Conservation (phyloP, 169 alveolate genomes). For the Toxoplasma gondii region DNA sequence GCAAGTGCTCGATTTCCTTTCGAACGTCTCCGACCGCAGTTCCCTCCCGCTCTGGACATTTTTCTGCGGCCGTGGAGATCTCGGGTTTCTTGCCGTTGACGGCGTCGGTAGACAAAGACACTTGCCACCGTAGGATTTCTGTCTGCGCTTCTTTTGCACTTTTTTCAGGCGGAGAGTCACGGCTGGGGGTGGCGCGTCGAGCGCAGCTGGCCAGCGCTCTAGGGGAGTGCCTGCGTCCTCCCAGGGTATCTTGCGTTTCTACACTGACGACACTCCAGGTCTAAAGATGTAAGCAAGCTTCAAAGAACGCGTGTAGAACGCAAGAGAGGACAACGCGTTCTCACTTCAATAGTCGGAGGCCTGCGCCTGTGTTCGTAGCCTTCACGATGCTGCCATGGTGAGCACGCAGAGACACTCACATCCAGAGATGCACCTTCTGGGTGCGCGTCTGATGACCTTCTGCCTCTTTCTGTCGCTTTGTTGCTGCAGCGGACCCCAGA, state of each 20-base stretch:
- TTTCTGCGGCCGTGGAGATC: too few relatives aligned
- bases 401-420: not conserved
- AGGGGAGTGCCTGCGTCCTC: slow-evolving; percentile 38
- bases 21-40: too few relatives aligned
- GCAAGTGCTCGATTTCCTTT: too few relatives aligned
- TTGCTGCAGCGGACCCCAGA: slow-evolving; percentile 58
- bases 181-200: slow-evolving; percentile 12
- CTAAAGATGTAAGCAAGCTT: slow-evolving; percentile 43
- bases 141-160: too few relatives aligned
- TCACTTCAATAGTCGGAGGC: not conserved
- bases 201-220: slow-evolving; percentile 1
- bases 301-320: not conserved
- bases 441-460: too few relatives aligned
- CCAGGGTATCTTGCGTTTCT: slow-evolving; percentile 64
- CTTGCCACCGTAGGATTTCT: too few relatives aligned
- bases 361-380: not conserved
- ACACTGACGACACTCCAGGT: slow-evolving; percentile 66
- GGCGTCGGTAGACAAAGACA: too few relatives aligned
- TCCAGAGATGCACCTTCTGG: too few relatives aligned
- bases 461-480: too few relatives aligned
- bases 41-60: too few relatives aligned
- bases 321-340: not conserved
- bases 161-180: slow-evolving; percentile 15
- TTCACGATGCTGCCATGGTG: too few relatives aligned
- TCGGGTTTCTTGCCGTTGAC: too few relatives aligned